Conservation (phyloP, 1,284 basidiomycete genomes). For the Peniophora sp. region DNA sequence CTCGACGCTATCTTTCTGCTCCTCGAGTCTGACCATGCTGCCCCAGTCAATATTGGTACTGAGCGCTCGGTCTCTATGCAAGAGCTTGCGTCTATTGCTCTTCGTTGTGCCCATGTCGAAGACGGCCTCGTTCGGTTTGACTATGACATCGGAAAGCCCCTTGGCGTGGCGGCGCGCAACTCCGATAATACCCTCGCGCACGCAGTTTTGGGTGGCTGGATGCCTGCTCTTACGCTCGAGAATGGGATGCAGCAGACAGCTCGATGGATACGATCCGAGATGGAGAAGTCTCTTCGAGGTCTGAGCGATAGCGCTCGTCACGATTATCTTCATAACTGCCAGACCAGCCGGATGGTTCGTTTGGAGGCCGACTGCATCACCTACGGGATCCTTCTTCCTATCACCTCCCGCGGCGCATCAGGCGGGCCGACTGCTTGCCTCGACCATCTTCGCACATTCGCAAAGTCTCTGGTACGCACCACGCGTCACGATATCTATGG, state of each 20-base stretch:
- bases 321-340: conserved; percentile 15
- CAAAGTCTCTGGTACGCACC: conserved; percentile 33
- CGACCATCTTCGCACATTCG: conserved; percentile 31
- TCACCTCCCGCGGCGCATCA: conserved; percentile 41
- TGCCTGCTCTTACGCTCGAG: conserved; percentile 28
- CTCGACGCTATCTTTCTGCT: conserved; percentile 40
- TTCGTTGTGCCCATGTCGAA: conserved; percentile 24
- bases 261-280: conserved; percentile 36
- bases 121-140: conserved; percentile 21
- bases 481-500: conserved; percentile 35
- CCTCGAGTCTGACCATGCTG: conserved; percentile 25
- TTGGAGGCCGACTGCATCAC: conserved; percentile 26
- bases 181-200: conserved; percentile 37
- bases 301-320: conserved; percentile 7
- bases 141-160: conserved; percentile 23
- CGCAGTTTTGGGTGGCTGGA: conserved; percentile 30
- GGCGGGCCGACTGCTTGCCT: conserved; percentile 26
- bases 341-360: conserved; percentile 28
- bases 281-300: conserved; percentile 17
- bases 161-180: conserved; percentile 44
- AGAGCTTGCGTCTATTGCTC: conserved; percentile 35
- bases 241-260: conserved; percentile 39
- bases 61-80: conserved; percentile 34
- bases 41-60: conserved; percentile 47
- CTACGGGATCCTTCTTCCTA: conserved; percentile 48